A percentile compares a stretch with the other conserved stretches of the same genome.
Evolutionary conservation across 768 basidiomycete genomes (phyloP).

Genomic region (Galerina sulciceps): DNA sequence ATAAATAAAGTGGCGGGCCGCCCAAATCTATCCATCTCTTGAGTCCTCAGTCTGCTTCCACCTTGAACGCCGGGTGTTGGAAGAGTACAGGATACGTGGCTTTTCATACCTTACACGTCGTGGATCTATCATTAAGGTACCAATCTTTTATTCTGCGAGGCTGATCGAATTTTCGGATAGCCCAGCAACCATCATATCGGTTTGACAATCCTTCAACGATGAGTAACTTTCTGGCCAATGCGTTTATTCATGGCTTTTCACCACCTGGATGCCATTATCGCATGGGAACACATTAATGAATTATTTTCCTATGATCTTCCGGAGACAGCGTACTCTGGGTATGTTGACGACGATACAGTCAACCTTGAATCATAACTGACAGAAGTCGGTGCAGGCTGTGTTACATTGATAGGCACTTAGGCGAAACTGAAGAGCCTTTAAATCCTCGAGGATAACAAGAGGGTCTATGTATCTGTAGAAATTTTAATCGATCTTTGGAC

Average conservation of each 20-base stretch:
- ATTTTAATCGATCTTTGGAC: too few relatives aligned
- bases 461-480: too few relatives aligned
- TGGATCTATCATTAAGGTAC: neutral
- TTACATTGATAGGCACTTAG: too few relatives aligned
- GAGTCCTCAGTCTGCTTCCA: neutral
- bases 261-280: neutral
- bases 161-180: neutral
- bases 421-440: too few relatives aligned
- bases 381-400: too few relatives aligned
- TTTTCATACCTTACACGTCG: neutral
- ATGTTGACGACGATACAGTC: too few relatives aligned
- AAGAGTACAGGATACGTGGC: too few relatives aligned
- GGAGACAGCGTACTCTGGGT: too few relatives aligned
- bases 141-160: neutral
- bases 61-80: neutral
- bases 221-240: neutral
- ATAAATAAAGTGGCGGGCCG: conserved; percentile 20
- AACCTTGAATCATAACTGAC: too few relatives aligned
- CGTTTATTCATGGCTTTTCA: neutral
- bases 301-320: too few relatives aligned
- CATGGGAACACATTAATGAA: neutral
- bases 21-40: neutral
- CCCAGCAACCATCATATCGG: neutral
- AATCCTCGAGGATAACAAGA: too few relatives aligned
- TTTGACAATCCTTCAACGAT: too few relatives aligned